Conservation (phyloP, 306 rosid genomes). For the Cyclanthera cordifolia region DNA sequence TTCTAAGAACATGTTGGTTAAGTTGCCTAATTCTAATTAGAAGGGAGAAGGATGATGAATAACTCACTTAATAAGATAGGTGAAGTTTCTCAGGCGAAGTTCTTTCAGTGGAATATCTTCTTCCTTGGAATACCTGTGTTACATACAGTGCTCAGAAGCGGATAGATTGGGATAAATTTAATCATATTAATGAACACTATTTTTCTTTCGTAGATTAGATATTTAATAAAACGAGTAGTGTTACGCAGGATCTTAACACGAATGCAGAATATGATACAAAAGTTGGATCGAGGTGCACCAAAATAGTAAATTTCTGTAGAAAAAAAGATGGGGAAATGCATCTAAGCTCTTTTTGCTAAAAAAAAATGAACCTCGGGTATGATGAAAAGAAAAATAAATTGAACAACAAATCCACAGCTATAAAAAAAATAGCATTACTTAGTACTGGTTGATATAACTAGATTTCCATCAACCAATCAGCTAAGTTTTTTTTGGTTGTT, state of each 20-base stretch:
- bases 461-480: no score
- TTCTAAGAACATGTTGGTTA: background rate
- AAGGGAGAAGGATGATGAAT: constrained; percentile 6
- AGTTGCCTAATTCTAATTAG: background rate
- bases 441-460: no score
- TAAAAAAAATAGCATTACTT: no score
- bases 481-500: no score
- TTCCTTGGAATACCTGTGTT: constrained; percentile 83
- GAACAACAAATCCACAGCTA: background rate
- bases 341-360: background rate
- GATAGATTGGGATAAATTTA: no score
- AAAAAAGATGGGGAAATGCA: background rate
- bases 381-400: background rate
- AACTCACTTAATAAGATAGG: constrained; percentile 72
- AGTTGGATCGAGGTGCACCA: background rate
- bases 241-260: background rate
- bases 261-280: background rate
- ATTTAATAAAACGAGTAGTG: background rate
- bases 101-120: constrained; percentile 50
- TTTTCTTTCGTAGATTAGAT: background rate
- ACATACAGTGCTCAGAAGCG: background rate
- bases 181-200: no score
- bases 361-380: background rate
- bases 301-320: background rate
- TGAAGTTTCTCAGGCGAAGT: constrained; percentile 48